Conservation (phyloP, 805 yeast species). For the Pichia heedii region DNA sequence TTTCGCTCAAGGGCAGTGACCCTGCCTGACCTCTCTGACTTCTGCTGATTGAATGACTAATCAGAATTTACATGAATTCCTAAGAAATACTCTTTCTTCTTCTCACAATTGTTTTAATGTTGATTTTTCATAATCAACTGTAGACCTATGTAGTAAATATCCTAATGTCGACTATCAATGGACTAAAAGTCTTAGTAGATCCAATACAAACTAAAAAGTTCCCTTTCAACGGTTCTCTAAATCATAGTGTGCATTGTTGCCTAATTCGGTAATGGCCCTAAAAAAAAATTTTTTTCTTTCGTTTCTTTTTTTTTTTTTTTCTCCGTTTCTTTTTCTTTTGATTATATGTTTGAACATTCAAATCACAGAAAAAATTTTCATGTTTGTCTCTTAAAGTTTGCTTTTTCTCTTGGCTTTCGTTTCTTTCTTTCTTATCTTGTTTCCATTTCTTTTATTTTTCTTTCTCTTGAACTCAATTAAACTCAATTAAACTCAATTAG, state of each 20-base stretch:
- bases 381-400: background rate
- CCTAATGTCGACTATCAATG: no score
- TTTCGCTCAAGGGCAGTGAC: no score
- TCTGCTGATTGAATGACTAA: no score
- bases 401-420: background rate
- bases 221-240: no score
- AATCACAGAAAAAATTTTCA: background rate
- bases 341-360: background rate
- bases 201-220: no score
- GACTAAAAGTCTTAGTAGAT: no score
- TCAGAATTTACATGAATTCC: no score
- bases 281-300: background rate
- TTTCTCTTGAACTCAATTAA: background rate
- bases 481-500: slow-evolving; percentile 3
- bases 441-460: background rate
- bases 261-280: background rate
- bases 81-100: no score
- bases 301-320: background rate
- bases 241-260: background rate
- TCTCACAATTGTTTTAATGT: no score
- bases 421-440: background rate
- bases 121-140: no score
- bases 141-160: no score
- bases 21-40: no score
- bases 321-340: background rate